phyloP scores from a whole-genome alignment of 176 grass and related monocot genomes.

The Triticum turgidum region DNA sequence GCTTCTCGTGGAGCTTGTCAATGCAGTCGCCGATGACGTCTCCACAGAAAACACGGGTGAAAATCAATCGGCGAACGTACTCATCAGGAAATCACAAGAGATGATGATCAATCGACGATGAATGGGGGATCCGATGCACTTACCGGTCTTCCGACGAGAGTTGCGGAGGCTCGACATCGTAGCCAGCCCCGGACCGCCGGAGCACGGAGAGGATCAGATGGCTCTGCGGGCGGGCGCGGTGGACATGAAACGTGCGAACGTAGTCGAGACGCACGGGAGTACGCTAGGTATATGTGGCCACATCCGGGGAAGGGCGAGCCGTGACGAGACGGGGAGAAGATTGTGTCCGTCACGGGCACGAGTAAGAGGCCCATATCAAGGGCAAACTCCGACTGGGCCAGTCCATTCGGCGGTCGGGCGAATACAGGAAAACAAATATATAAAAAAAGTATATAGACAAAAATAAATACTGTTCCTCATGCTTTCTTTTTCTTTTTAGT shows the following conservation, averaged over 20 bases:
- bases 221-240: not conserved
- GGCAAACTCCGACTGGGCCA: not conserved
- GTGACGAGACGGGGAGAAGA: not conserved
- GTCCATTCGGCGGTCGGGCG: too few relatives aligned
- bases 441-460: too few relatives aligned
- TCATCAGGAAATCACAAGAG: not conserved
- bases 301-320: not conserved
- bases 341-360: not conserved
- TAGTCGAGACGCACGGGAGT: too few relatives aligned
- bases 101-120: not conserved
- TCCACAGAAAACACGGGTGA: not conserved
- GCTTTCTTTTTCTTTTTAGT: too few relatives aligned
- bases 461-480: too few relatives aligned
- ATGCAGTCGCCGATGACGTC: constrained; percentile 1
- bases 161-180: not conserved
- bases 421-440: too few relatives aligned
- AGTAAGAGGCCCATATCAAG: not conserved
- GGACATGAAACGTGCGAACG: not conserved
- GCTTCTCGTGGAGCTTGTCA: constrained; percentile 16
- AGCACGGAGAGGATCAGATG: not conserved
- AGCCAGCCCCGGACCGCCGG: not conserved
- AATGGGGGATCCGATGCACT: not conserved
- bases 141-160: not conserved
- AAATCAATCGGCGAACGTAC: not conserved
- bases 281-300: not conserved